phyloP scores from a whole-genome alignment of 257 asterid species.

The Scutellaria barbata region DNA sequence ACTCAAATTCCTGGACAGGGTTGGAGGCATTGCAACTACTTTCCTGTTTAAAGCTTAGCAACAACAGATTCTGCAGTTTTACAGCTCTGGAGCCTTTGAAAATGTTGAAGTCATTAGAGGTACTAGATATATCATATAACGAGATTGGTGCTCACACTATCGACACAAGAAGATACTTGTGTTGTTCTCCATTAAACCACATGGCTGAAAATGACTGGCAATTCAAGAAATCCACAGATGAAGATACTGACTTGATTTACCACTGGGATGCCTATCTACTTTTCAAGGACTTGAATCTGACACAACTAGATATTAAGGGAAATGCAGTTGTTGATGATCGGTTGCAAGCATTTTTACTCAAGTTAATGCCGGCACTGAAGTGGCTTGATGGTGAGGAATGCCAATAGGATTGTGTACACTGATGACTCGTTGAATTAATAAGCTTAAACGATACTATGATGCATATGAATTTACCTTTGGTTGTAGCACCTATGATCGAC shows the following conservation, averaged over 20 bases:
- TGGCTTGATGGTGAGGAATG: constrained; percentile 78
- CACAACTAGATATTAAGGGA: constrained; percentile 71
- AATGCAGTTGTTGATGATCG: constrained; percentile 55
- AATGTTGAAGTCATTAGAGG: constrained; percentile 60
- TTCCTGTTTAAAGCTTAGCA: constrained; percentile 71
- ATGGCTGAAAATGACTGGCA: constrained; percentile 56
- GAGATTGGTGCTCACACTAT: constrained; percentile 83
- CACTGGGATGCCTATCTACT: constrained; percentile 71
- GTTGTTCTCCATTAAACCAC: constrained; percentile 76
- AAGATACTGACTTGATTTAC: constrained; percentile 36
- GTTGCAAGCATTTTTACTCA: constrained; percentile 52
- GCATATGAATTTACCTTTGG: not conserved
- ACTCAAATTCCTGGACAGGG: constrained; percentile 51
- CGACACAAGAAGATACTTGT: constrained; percentile 80
- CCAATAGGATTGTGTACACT: constrained; percentile 24
- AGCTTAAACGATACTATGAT: not conserved
- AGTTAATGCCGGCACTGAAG: constrained; percentile 65
- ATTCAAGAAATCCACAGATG: constrained; percentile 35
- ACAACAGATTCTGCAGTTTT: constrained; percentile 72
- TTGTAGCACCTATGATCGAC: not conserved
- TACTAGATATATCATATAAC: constrained; percentile 68
- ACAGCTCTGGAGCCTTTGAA: constrained; percentile 75
- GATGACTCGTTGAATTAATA: not conserved
- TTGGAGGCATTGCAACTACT: constrained; percentile 91
- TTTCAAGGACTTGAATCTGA: constrained; percentile 68